Base-by-base conservation (phyloP, 2,329 filamentous ascomycete genomes). In the Beauveria bassiana region DNA sequence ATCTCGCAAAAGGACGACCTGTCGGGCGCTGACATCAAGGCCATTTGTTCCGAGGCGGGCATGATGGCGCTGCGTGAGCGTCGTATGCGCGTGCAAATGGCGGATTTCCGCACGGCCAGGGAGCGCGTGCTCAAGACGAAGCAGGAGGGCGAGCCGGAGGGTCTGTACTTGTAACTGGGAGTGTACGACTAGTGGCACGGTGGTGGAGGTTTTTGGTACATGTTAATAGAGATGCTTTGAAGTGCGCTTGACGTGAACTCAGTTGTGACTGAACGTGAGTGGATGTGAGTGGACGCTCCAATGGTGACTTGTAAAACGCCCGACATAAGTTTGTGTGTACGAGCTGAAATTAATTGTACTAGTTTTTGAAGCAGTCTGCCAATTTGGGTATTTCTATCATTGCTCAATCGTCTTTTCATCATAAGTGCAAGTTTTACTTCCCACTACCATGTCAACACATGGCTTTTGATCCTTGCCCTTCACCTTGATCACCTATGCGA, bases 41-140 rank as follows among this genome's bases (percentile, higher is more conserved):
- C 95, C 53, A 99, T 99, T 70, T 99, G 95, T 78, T 96, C 93
- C 34, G 95, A 99, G 74, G 93, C 95, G 49, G 95, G 95, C 75
- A 80, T 99, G 72, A 86, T 98, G 85, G 95, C 95, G 22, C 81
- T 99, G 65, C 86, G 95, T 68, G 95, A 99, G 80, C 85, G 95
- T 66, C 87, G 95, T 72, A 99, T 99, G 95, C 87, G 93, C 61
- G 95, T 99, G 62, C 93, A 98, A 77, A 99, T 99, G 95, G 91
- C 93, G 8, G 95, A 99, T 77, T 99, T 99, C 82, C 83, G 95
- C 61, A 83, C 91, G 61, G 95, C 95, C 26, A 85, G 93, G 69
- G 95, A 99, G 78, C 87, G 91, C 67, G 96, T 99, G 65, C 82
- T 99, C 75, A 96, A 96, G 80, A 99, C 96, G 55, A 99, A 99